Base-by-base conservation (phyloP, 2,329 filamentous ascomycete species). In the Berkeleyomyces rouxiae region DNA sequence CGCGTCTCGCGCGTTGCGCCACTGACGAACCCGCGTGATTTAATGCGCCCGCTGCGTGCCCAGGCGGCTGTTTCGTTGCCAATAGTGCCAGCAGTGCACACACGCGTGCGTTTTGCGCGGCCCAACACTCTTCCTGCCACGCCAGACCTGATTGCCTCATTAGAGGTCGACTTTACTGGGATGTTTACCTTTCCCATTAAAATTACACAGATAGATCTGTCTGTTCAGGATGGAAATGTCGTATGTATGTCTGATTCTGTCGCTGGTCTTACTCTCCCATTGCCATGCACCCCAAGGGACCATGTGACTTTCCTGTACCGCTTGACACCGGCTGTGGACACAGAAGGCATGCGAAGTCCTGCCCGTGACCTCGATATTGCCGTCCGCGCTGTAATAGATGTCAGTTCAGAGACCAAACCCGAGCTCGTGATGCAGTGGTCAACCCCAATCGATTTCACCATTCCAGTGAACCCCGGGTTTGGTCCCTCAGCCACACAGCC, bases 221-320 rank as follows among this genome's bases (percentile, higher is more conserved):
- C 75, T 1, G 75, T 88, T 11, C 73, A 75, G 40, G 81, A 83
- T 33, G 84, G 83, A 57, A 73, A 72, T 11, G 79, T 87, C 16
- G 36, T 42, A 37, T 62, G 61, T 40, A 37, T 65, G 4, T 65
- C 63, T n/a, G 58, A 62, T 31, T 31, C 39, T 11, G 78, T 84
- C 62, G 76, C 82, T 63, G 55, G 67, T 0, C 71, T 82, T 65
- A 65, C 69, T n/a, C 73, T 86, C 23, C 81, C 83, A 3, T 74
- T 86, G 36, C 76, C 76, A 49, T 85, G 84, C 69, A 82, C 83
- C 11, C 82, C 86, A 13, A 84, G 87, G 67, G 88, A 92, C 69
- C 86, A 90, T 70, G 75, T 89, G 65, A 87, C 86, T 1, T 83
- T 90, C 67, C 75, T 91, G 61, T 92, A 90, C 74, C 82, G 81